These are phyloP conservation scores for Zasmidium citrigriseum DNA, from an alignment of 2,329 filamentous ascomycete species.

Conservation along the genomic window DNA sequence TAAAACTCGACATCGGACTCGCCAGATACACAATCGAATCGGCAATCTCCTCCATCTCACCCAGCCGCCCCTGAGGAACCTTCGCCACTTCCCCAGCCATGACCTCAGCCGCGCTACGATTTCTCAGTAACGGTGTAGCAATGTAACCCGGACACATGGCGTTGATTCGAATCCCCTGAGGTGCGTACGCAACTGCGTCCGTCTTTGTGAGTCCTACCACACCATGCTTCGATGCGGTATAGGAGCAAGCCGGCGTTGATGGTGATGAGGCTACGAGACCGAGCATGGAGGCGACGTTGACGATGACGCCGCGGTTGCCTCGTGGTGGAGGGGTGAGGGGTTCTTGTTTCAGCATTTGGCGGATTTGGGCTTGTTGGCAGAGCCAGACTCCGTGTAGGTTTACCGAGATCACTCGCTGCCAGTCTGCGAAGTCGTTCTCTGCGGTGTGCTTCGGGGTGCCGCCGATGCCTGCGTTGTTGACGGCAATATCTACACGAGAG, in stretches of 20 bases:
- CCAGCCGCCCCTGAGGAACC: constrained; percentile 58
- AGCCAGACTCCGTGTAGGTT: constrained; percentile 61
- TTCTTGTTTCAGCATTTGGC: constrained; percentile 52
- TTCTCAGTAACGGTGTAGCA: constrained; percentile 12
- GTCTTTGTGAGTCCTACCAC: constrained; percentile 56
- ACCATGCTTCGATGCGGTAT: constrained; percentile 56
- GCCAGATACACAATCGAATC: constrained; percentile 51
- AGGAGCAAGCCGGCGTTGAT: constrained; percentile 46
- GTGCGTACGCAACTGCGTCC: constrained; percentile 56
- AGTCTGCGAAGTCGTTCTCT: constrained; percentile 50
- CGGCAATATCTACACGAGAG: constrained; percentile 60
- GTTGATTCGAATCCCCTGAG: constrained; percentile 58
- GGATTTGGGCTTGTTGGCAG: constrained; percentile 57
- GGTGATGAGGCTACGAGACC: constrained; percentile 47
- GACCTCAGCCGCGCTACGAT: constrained; percentile 8
- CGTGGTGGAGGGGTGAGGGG: constrained; percentile 10
- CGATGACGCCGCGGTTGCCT: constrained; percentile 49
- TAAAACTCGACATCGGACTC: constrained; percentile 31
- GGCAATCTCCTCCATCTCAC: constrained; percentile 58
- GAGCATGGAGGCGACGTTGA: constrained; percentile 58
- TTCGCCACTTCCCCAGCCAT: constrained; percentile 44
- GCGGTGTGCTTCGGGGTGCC: constrained; percentile 49
- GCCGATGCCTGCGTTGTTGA: constrained; percentile 64
- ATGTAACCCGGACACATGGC: constrained; percentile 57
- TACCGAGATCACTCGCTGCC: constrained; percentile 53